Evolutionary conservation across 2,329 filamentous ascomycete genomes (phyloP), one percentile per base, ranked within the genome.

Genomic region (Pseudogymnoascus destructans): DNA sequence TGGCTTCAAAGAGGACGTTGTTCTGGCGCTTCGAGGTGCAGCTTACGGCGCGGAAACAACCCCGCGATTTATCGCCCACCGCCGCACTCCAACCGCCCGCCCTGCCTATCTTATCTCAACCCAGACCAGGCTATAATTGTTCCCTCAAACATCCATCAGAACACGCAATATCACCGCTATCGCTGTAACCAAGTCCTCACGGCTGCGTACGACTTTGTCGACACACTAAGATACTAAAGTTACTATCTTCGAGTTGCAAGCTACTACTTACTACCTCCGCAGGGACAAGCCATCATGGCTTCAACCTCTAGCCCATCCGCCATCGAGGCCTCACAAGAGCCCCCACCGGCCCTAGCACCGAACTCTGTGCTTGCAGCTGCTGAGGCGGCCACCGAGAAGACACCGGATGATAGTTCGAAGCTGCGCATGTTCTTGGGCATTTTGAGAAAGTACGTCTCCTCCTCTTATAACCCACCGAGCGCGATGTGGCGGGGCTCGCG

Each of bases 371-470:
- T 46, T 10, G 6, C 13, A 46, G 40, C 40, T 46, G 40, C 40
- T 46, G 40, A 46, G 21, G 21, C 40, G 21, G 40, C 65, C 32
- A 57, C 70, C 30, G 80, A 84, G 68, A 82, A 83, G 71, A 71
- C 75, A 13, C 77, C 79, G 64, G 90, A 88, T 74, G 91, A 97
- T 60, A 84, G 82, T 64, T 92, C 87, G 64, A 95, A 95, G 77
- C 76, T 97, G 68, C 87, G 84, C 73, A 95, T 89, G 1, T 95
- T 97, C 68, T 72, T 96, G 61, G 82, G 84, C 58, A 95, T 96
- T 65, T 74, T 97, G 68, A 85, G 86, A 73, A 95, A 87, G 89
- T 95, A 79, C 75, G 83, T 72, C 35, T 23, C 32, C 11, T 4
- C 5, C 42, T 15, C 25, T 58, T 42, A 30, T 35, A n/a, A 25